These are phyloP conservation scores for Helminthosporium solani DNA, from an alignment of 2,329 filamentous ascomycete genomes.

Conservation along the genomic window DNA sequence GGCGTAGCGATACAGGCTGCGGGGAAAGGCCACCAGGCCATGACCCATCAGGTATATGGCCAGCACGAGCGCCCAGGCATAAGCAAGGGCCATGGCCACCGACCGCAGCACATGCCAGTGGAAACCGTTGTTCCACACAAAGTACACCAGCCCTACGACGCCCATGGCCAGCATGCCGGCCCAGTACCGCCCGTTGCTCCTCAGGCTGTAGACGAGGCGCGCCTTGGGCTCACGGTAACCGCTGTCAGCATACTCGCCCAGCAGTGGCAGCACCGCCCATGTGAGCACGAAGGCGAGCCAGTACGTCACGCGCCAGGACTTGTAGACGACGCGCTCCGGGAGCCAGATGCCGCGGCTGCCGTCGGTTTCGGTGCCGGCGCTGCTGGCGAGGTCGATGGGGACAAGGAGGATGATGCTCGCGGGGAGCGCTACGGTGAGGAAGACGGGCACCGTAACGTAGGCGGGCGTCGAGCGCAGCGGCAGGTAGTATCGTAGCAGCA, in stretches of 20 bases:
- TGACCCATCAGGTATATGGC: conserved; percentile 98
- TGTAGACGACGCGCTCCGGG: conserved; percentile 71
- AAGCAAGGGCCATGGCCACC: conserved; percentile 88
- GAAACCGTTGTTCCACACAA: conserved; percentile 76
- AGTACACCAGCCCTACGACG: conserved; percentile 74
- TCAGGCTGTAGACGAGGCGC: conserved; percentile 79
- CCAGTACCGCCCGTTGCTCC: conserved; percentile 86
- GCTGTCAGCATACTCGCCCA: conserved; percentile 92
- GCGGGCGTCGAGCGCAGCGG: conserved; percentile 87
- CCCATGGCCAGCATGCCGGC: conserved; percentile 72
- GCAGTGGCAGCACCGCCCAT: conserved; percentile 89
- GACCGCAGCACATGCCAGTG: conserved; percentile 73
- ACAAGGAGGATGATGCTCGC: conserved; percentile 89
- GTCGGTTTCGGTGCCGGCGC: conserved; percentile 69
- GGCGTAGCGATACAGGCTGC: conserved; percentile 75
- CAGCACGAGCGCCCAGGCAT: conserved; percentile 87
- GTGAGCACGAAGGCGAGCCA: conserved; percentile 96
- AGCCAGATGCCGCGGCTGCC: conserved; percentile 83
- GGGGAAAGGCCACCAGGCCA: conserved; percentile 86
- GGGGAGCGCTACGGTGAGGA: conserved; percentile 91
- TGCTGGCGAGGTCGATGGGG: conserved; percentile 92
- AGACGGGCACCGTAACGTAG: conserved; percentile 88
- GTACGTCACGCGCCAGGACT: conserved; percentile 93
- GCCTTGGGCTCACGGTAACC: conserved; percentile 85
- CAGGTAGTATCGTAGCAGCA: conserved; percentile 86